Conservation (phyloP, 2,329 filamentous ascomycete species). For the Nemania sp. region DNA sequence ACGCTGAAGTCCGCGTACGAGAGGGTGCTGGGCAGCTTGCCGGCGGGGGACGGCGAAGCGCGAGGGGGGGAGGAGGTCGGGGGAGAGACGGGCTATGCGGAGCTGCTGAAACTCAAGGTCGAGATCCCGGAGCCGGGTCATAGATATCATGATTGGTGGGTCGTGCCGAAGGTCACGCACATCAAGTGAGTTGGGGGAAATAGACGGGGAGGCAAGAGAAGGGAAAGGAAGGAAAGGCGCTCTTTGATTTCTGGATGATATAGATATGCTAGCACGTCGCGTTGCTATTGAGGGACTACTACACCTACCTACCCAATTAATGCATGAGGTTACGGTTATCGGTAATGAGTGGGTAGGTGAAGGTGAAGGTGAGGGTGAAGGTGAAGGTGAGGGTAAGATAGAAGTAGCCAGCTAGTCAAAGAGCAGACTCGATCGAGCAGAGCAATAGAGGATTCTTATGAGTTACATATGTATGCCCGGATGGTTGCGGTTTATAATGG, state of each 20-base stretch:
- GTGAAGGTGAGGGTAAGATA: too few relatives aligned
- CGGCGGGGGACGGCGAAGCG: constrained; percentile 2
- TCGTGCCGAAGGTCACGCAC: constrained; percentile 57
- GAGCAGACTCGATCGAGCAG: too few relatives aligned
- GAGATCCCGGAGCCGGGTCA: constrained; percentile 58
- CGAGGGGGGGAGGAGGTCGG: constrained; percentile 22
- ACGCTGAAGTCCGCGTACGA: constrained; percentile 61
- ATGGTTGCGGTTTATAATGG: too few relatives aligned
- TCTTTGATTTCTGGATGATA: neutral
- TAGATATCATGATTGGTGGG: constrained; percentile 68
- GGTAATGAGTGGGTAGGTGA: neutral
- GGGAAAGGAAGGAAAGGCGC: neutral
- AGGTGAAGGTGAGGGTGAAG: too few relatives aligned
- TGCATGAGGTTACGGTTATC: neutral
- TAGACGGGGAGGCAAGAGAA: neutral
- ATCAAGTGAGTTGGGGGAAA: constrained; percentile 12
- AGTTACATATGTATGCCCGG: too few relatives aligned
- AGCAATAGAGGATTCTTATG: too few relatives aligned
- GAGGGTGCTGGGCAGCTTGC: constrained; percentile 30
- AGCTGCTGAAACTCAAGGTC: constrained; percentile 45
- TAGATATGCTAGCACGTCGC: too few relatives aligned
- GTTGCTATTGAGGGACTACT: neutral
- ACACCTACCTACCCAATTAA: too few relatives aligned
- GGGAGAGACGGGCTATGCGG: constrained; percentile 9
- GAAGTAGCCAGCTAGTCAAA: too few relatives aligned